Conservation (phyloP, 2,329 filamentous ascomycete genomes). For the Myriosclerotinia duriaeana region DNA sequence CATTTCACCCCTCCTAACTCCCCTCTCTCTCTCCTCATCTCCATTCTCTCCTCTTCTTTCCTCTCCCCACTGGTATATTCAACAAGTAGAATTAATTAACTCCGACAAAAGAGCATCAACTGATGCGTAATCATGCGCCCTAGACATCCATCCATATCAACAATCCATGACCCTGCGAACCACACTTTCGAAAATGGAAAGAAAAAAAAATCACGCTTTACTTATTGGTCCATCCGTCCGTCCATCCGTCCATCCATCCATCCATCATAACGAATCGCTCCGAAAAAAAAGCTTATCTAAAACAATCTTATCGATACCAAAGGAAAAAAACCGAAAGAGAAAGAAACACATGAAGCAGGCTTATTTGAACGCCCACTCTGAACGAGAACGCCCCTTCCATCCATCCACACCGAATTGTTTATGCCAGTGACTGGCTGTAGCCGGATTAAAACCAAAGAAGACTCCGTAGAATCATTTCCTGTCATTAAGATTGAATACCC, state of each 20-base stretch:
- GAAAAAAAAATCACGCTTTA: not conserved
- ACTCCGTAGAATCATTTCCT: conserved; percentile 2
- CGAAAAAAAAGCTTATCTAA: conserved; percentile 1
- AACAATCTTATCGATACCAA: not conserved
- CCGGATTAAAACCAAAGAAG: not conserved
- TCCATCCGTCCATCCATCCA: not conserved
- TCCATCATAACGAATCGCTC: conserved; percentile 13
- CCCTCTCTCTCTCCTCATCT: not conserved
- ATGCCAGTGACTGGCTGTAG: conserved; percentile 9
- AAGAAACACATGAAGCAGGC: not conserved
- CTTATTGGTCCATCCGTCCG: not conserved
- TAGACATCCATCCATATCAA: conserved; percentile 2
- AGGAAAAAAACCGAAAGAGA: not conserved
- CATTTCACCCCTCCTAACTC: not conserved
- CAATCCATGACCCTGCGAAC: not conserved
- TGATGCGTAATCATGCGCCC: conserved; percentile 11
- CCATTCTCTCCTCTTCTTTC: not conserved
- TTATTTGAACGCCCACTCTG: conserved; percentile 7
- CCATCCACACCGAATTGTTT: conserved; percentile 9
- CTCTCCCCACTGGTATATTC: conserved; percentile 1
- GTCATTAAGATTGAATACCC: not conserved
- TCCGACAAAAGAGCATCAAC: conserved; percentile 4
- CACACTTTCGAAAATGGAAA: not conserved
- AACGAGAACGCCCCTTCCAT: conserved; percentile 11
- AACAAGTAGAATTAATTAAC: conserved; percentile 9